phyloP scores from a whole-genome alignment of 148 eudicot species.

The Fagopyrum esculentum region DNA sequence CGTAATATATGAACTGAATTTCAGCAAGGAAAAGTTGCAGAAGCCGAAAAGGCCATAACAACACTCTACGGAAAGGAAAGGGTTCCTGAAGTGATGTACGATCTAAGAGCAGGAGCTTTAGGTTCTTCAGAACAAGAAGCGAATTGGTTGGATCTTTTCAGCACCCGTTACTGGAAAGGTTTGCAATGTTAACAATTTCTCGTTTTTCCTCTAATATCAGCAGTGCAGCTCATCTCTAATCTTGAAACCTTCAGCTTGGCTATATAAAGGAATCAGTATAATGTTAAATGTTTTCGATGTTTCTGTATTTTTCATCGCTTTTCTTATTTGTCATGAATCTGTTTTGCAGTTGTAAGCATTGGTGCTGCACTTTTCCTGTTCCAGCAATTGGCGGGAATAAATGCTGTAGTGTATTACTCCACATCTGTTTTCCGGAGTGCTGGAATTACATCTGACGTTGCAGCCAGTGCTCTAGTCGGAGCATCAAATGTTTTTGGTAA shows the following conservation, averaged over 20 bases:
- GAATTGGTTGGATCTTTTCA: conserved; percentile 92
- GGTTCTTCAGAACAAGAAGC: conserved; percentile 88
- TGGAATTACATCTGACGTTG: conserved; percentile 95
- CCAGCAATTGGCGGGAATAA: conserved; percentile 97
- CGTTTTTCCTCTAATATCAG: not conserved
- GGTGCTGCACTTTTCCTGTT: conserved; percentile 96
- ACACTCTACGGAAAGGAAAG: conserved; percentile 71
- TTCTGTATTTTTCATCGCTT: not conserved
- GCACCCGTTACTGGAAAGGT: conserved; percentile 80
- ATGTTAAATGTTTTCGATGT: not conserved
- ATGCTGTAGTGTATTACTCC: conserved; percentile 94
- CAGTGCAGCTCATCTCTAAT: not conserved
- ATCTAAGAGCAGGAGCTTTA: conserved; percentile 58
- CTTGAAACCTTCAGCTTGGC: not conserved
- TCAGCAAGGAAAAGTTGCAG: conserved; percentile 82
- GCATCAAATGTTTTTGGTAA: conserved; percentile 89
- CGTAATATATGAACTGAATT: conserved; percentile 6
- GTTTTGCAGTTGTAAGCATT: conserved; percentile 77
- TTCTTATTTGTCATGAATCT: not conserved
- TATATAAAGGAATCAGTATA: not conserved
- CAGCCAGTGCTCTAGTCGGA: conserved; percentile 98
- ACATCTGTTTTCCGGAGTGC: conserved; percentile 92
- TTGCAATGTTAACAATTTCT: not conserved
- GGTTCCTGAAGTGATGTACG: conserved; percentile 70
- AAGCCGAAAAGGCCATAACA: conserved; percentile 63